Evolutionary conservation across 176 grass and related monocot species (phyloP).

Genomic region (Metroxylon sagu): DNA sequence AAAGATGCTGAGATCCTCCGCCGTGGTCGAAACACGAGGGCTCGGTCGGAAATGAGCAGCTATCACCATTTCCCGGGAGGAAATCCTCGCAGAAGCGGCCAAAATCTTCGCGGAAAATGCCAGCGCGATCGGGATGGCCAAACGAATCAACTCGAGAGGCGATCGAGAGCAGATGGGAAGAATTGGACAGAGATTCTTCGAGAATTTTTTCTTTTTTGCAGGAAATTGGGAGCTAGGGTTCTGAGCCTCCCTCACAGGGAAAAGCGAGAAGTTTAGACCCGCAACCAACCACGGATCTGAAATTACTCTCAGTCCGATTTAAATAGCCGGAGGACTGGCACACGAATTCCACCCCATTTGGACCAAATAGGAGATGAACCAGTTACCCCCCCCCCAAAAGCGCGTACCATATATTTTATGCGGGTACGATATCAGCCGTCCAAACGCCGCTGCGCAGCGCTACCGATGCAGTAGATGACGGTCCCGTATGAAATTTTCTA

Average conservation of each 20-base stretch:
- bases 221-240: background rate
- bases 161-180: background rate
- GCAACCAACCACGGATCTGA: background rate
- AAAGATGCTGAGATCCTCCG: too few relatives aligned
- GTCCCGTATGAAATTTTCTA: too few relatives aligned
- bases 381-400: too few relatives aligned
- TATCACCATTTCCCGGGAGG: background rate
- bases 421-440: too few relatives aligned
- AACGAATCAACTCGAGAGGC: background rate
- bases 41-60: background rate
- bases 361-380: too few relatives aligned
- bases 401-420: too few relatives aligned
- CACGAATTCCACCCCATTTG: too few relatives aligned
- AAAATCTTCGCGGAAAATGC: background rate
- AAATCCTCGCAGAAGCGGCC: background rate
- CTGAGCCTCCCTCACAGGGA: background rate
- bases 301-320: background rate
- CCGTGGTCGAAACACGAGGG: too few relatives aligned
- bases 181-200: background rate
- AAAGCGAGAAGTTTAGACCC: background rate
- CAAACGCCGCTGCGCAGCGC: too few relatives aligned
- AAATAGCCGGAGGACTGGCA: background rate
- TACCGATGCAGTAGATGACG: too few relatives aligned
- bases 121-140: background rate
- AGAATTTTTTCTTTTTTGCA: too few relatives aligned